Evolutionary conservation across 2,329 filamentous ascomycete genomes (phyloP).

Genomic region (Phaeosphaeriaceae sp.): DNA sequence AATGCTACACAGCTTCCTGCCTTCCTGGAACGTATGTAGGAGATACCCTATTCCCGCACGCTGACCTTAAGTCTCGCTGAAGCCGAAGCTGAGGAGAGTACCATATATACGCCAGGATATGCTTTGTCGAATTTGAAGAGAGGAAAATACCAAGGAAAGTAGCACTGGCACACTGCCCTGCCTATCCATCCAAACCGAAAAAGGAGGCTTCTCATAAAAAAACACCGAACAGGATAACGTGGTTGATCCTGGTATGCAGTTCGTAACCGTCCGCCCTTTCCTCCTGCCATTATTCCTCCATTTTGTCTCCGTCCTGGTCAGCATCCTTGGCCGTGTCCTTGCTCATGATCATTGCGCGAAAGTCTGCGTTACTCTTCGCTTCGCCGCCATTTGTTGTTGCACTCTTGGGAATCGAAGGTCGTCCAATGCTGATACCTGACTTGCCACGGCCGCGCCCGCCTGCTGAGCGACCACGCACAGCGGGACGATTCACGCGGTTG

Average conservation of each 20-base stretch:
- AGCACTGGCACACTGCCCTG: background rate
- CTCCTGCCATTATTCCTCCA: conserved; percentile 32
- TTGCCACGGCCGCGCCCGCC: conserved; percentile 37
- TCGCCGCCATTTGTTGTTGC: conserved; percentile 22
- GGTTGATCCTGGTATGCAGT: conserved; percentile 16
- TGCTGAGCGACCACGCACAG: conserved; percentile 23
- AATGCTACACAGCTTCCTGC: background rate
- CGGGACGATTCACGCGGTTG: conserved; percentile 35
- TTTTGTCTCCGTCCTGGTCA: conserved; percentile 27
- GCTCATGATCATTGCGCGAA: conserved; percentile 61
- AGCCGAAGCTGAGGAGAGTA: background rate
- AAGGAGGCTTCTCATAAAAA: conserved; percentile 4
- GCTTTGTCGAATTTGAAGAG: background rate
- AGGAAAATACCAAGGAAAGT: background rate
- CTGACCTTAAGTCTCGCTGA: background rate
- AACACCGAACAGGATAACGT: conserved; percentile 18
- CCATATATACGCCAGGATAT: background rate
- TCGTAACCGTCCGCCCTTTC: conserved; percentile 8
- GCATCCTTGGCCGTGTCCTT: conserved; percentile 35
- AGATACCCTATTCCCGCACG: background rate
- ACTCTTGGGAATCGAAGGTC: conserved; percentile 31
- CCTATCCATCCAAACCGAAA: background rate
- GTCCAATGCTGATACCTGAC: conserved; percentile 29
- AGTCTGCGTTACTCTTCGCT: conserved; percentile 65
- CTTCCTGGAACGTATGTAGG: background rate